Base-by-base conservation (phyloP, 2,329 filamentous ascomycete genomes). In the Tetracladium maxilliforme region DNA sequence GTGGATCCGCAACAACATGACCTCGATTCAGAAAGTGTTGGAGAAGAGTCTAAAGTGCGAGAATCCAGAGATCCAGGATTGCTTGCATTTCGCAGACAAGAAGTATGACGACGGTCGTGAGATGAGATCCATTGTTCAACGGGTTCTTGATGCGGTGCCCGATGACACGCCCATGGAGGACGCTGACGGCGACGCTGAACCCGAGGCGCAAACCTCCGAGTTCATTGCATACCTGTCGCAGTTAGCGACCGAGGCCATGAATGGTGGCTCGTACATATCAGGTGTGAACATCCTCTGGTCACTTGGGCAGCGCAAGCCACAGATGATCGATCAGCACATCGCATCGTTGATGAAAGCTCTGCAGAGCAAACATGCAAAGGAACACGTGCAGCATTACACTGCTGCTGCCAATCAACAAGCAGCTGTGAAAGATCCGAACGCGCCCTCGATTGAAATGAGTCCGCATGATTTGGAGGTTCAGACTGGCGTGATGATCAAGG, bases 261-360 rank as follows among this genome's bases (percentile, higher is more conserved):
- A 80, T 6, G 74, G 74, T 26, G 68, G 66, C 29, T 83, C 84
- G 36, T 83, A 92, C 42, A 70, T 86, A 11, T 83, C 86, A 9
- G 84, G 83, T 22, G 78, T 98, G 46, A 94, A 93, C 45, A 77
- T 92, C 14, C 57, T 98, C 10, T 95, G 86, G 86, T 90, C 83
- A 10, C 56, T 99, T 12, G 83, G 83, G 5, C 71, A 81, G 39
- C 76, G 81, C 31, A 86, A 81, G 41, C 81, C 87, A 2, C 71
- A 78, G 10, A 75, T 90, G 34, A 82, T 98, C 33, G 90, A 98
- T 47, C 67, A 81, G 31, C 90, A 98, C 43, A 84, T 95, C 27
- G 60, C 68, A 4, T 71, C 77, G 15, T 61, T 98, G 21, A 92
- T 98, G 78, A 94, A 93, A 49, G 83, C 82, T 0, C 66, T 99